These are phyloP conservation scores for Cercophora sp. DNA, from an alignment of 495 filamentous ascomycete genomes.

Conservation along the genomic window DNA sequence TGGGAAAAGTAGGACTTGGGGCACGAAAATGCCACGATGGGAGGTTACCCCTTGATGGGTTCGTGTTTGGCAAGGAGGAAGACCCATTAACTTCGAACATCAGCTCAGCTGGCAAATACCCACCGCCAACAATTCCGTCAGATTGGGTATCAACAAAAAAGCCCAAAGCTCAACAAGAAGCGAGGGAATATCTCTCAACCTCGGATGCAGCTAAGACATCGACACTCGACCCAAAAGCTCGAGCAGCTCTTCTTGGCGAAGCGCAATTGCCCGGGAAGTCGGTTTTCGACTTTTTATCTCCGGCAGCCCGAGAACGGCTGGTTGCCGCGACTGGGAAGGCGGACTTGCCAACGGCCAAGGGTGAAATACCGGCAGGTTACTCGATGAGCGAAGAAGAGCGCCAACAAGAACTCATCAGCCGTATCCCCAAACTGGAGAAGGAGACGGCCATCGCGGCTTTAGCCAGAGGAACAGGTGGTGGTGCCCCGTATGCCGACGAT, in stretches of 20 bases:
- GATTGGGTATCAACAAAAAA: conserved; percentile 71
- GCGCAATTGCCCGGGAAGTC: conserved; percentile 83
- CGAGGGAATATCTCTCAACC: conserved; percentile 58
- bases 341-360: conserved; percentile 71
- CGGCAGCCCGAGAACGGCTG: conserved; percentile 73
- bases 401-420: conserved; percentile 53
- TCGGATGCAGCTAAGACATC: conserved; percentile 72
- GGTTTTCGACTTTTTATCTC: conserved; percentile 88
- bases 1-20: conserved; percentile 52
- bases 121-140: conserved; percentile 68
- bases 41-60: conserved; percentile 79
- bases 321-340: conserved; percentile 68
- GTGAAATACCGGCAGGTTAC: conserved; percentile 69
- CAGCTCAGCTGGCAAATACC: conserved; percentile 59
- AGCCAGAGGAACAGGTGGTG: conserved; percentile 64
- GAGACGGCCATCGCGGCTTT: conserved; percentile 71
- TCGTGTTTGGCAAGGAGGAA: conserved; percentile 60
- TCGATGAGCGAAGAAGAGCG: conserved; percentile 55
- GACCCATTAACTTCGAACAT: conserved; percentile 53
- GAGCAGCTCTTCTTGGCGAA: conserved; percentile 82
- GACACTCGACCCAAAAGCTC: conserved; percentile 69
- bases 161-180: conserved; percentile 30
- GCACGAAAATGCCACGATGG: conserved; percentile 86
- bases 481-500: conserved; percentile 85
- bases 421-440: conserved; percentile 70